Evolutionary conservation across 164 flowering plant genomes (phyloP), one percentile per base, ranked within the genome.

Genomic region (Umbellularia californica): DNA sequence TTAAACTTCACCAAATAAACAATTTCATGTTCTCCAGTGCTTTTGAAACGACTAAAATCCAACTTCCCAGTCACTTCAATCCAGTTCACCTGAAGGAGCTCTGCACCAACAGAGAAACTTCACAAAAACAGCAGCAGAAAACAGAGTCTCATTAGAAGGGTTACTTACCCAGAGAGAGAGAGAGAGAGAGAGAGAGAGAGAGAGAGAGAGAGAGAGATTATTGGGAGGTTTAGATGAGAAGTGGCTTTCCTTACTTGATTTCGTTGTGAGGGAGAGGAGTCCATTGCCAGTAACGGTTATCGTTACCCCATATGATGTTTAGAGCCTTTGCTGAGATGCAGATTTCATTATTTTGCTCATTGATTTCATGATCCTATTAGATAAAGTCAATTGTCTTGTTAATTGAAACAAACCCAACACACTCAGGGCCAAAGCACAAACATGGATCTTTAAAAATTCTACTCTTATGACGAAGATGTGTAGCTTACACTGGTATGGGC

Each of bases 1-100:
- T 70, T 60, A 70, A 83, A 81, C 72, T 78, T 78, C 2, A 81
- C 78, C 1, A 73, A 47, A 28, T 80, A 83, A 50, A 65, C 65
- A 30, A 77, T 69, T 22, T 69, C 72, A 27, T 70, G 78, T 20
- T 64, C 65, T 27, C 13, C 47, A 14, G 30, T 5, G 50, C 27
- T 0, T 15, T 55, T 11, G 27, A 60, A 25, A 50, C 33, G 1
- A 9, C 27, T 33, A 14, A 50, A 13, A 55, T 72, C 69, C 60
- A 81, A 50, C 58, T 58, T 81, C 23, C 70, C 67, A 4, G 68
- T 75, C 2, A 79, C 74, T 64, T 82, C 73, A 17, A 82, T 76
- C 84, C 84, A 82, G 74, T 74, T 77, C 24, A 79, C 82, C 55
- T 79, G 82, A 24, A 74, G 72, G 13, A 80, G 81, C 75, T 75